These are phyloP conservation scores for Solioccasus polychromus DNA, from an alignment of 768 basidiomycete genomes.

Conservation along the genomic window DNA sequence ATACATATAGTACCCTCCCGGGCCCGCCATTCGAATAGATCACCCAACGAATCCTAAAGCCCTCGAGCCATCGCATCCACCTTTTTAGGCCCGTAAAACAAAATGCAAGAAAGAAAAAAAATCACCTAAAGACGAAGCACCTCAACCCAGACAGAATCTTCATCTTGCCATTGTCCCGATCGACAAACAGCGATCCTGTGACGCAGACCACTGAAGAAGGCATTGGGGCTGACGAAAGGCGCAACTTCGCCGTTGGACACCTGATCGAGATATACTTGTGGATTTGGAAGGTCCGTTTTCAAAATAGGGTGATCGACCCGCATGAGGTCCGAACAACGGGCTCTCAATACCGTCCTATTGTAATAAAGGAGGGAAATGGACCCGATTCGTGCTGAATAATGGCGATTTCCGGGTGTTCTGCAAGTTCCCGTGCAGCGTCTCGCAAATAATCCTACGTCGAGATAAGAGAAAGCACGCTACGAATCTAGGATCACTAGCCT, in stretches of 20 bases:
- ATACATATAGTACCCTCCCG: slow-evolving; percentile 94
- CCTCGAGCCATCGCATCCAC: too few relatives aligned
- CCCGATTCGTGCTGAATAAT: slow-evolving; percentile 92
- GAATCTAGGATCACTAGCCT: slow-evolving; percentile 30
- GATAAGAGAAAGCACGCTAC: background rate
- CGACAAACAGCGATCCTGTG: slow-evolving; percentile 88
- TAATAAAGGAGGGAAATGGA: slow-evolving; percentile 12
- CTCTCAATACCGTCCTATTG: too few relatives aligned
- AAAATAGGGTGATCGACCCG: slow-evolving; percentile 84
- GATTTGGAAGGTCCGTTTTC: slow-evolving; percentile 87
- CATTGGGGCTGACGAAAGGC: slow-evolving; percentile 85
- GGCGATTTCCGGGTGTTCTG: slow-evolving; percentile 79
- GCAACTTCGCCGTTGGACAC: slow-evolving; percentile 72
- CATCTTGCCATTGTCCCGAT: slow-evolving; percentile 45
- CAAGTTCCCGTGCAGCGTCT: slow-evolving; percentile 83
- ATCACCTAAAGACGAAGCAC: too few relatives aligned
- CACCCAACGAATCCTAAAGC: too few relatives aligned
- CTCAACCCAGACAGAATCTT: too few relatives aligned
- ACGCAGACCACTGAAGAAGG: slow-evolving; percentile 84
- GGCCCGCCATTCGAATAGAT: too few relatives aligned
- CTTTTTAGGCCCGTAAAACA: too few relatives aligned
- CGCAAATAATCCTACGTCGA: slow-evolving; percentile 79
- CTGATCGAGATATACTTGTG: slow-evolving; percentile 81
- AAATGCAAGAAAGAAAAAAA: too few relatives aligned
- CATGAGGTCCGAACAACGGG: slow-evolving; percentile 71